Conservation (phyloP, 2,329 filamentous ascomycete species). For the Cryphonectria nitschkei region DNA sequence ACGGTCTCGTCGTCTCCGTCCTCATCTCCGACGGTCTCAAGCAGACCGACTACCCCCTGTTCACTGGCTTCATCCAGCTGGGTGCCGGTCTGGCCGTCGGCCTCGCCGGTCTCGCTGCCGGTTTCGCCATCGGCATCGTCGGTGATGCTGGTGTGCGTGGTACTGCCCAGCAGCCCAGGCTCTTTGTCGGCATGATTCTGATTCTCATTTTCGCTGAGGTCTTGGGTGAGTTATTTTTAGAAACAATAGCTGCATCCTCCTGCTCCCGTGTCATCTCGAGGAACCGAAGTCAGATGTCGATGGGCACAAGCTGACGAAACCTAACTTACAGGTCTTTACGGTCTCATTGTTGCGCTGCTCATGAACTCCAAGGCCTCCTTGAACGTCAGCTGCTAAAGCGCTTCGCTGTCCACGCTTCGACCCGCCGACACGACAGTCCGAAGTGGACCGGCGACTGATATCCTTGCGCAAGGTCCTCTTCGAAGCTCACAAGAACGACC, state of each 20-base stretch:
- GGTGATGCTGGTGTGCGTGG: constrained; percentile 88
- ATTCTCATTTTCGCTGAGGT: constrained; percentile 99
- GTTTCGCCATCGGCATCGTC: constrained; percentile 86
- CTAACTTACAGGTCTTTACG: constrained; percentile 80
- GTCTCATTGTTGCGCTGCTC: constrained; percentile 95
- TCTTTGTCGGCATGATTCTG: constrained; percentile 97
- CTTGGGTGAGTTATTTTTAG: constrained; percentile 66
- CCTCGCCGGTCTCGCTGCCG: constrained; percentile 80
- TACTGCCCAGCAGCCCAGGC: constrained; percentile 80
- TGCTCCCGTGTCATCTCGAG: constrained; percentile 5
- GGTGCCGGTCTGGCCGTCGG: constrained; percentile 82
- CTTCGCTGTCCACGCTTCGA: constrained; percentile 27
- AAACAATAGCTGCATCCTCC: background rate
- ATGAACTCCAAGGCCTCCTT: constrained; percentile 94
- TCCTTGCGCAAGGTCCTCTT: constrained; percentile 10
- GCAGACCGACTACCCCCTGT: constrained; percentile 70
- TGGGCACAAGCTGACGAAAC: constrained; percentile 4
- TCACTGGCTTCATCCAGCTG: constrained; percentile 84
- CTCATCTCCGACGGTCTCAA: constrained; percentile 79
- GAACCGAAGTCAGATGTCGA: background rate
- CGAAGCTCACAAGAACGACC: constrained; percentile 31
- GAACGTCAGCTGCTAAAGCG: constrained; percentile 64
- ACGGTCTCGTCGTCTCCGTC: constrained; percentile 86
- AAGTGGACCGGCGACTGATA: constrained; percentile 22
- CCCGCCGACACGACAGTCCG: constrained; percentile 25